These are phyloP conservation scores for Gyromitra esculenta DNA, from an alignment of 2,329 filamentous ascomycete species.

Conservation along the genomic window DNA sequence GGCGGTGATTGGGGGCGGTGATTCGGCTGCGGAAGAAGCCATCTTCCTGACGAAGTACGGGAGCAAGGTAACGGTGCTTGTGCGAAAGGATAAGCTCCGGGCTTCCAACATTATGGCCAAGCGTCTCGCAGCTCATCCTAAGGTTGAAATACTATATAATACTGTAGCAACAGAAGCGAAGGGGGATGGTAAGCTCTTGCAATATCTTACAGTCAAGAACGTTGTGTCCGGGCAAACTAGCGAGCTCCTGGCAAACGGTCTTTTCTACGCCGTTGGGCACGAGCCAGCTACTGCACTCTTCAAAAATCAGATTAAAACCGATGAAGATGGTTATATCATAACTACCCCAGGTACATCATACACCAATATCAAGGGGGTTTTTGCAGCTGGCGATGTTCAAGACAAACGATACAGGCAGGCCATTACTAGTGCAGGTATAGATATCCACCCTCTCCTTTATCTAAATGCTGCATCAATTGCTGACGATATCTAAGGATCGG, in stretches of 20 bases:
- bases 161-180: constrained; percentile 81
- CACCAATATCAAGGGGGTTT: constrained; percentile 90
- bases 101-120: constrained; percentile 93
- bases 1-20: constrained; percentile 94
- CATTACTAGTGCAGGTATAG: constrained; percentile 92
- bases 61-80: constrained; percentile 91
- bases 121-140: constrained; percentile 81
- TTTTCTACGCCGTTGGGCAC: constrained; percentile 98
- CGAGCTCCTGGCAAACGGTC: constrained; percentile 86
- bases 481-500: constrained; percentile 71
- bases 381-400: constrained; percentile 96
- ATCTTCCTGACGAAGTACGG: constrained; percentile 98
- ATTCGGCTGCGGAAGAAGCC: constrained; percentile 96
- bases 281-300: constrained; percentile 91
- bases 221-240: constrained; percentile 78
- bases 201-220: constrained; percentile 88
- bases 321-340: constrained; percentile 88
- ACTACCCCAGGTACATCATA: constrained; percentile 88
- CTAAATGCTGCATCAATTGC: not conserved
- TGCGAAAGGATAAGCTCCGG: constrained; percentile 84
- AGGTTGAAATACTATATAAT: constrained; percentile 91
- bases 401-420: constrained; percentile 98
- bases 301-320: constrained; percentile 87
- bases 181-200: constrained; percentile 84
- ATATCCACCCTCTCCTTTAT: not conserved